Base-by-base conservation (phyloP, 805 yeast genomes). In the Komagataella pastoris region DNA sequence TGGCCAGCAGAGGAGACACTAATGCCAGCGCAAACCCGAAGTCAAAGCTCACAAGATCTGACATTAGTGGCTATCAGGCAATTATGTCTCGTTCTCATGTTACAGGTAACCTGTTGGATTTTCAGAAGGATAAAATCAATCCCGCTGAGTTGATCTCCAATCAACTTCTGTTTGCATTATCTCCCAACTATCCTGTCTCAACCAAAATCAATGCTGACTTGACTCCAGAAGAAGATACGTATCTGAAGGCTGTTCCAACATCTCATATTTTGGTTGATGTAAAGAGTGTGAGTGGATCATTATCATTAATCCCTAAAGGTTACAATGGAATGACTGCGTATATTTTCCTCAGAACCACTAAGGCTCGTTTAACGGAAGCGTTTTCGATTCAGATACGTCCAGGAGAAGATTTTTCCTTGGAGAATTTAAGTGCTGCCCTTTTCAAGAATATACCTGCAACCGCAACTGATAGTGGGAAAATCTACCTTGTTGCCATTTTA, bases 201-300 rank as follows among this genome's bases (percentile, higher is more conserved):
- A 30, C 40, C 40, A 30, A 30, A 30, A 30, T 30, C 40, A 30
- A 10, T 30, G 59, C 63, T n/a, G 58, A 67, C 23, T 56, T 64
- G 3, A 44, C 56, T 3, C 81, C 86, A 1, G 63, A 66, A 14
- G 68, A 70, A 24, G 72, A 74, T 57, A 64, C 68, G 45, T 72
- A 73, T 53, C 79, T 81, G 56, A 65, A 66, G 47, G 72, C 72
- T 43, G 75, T 75, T 3, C 72, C 77, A 3, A 79, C 84, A 2
- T 73, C 82, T 3, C 89, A 86, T 62, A 78, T 88, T 52, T 65
- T 87, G 63, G 87, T 85, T 47, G 93, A 85, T 62, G 83, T 87
- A 64, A 81, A 82, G 60, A 76, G 85, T 46, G 87, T 85, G 44
- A 67, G 71, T 17, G 79, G 79, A 48, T 74, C 86, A 1, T 74